Conservation (phyloP, 2,329 filamentous ascomycete species). For the Xylaria sp. region DNA sequence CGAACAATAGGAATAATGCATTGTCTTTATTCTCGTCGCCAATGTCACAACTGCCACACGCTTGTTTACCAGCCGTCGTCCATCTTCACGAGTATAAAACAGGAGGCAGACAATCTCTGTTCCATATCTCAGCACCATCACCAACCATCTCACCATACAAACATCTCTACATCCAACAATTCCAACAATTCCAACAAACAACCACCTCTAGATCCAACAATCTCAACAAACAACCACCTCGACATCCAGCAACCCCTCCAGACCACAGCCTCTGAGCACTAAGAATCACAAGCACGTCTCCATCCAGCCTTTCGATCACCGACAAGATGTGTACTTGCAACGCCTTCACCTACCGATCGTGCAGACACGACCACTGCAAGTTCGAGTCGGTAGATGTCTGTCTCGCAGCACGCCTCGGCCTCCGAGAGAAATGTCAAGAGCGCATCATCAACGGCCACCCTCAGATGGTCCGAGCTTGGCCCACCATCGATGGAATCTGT, state of each 20-base stretch:
- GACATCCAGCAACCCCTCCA: too few relatives aligned
- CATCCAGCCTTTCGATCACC: not conserved
- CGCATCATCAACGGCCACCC: slow-evolving; percentile 18
- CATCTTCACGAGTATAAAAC: too few relatives aligned
- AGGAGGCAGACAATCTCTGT: too few relatives aligned
- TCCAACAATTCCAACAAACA: too few relatives aligned
- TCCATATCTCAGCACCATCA: too few relatives aligned
- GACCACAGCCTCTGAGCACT: not conserved
- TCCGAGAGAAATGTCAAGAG: slow-evolving; percentile 18
- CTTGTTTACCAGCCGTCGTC: too few relatives aligned
- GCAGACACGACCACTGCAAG: slow-evolving; percentile 5
- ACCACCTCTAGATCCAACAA: too few relatives aligned
- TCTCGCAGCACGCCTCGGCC: slow-evolving; percentile 26
- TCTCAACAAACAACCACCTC: too few relatives aligned
- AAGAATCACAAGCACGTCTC: not conserved
- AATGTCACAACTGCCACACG: not conserved
- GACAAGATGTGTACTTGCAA: slow-evolving; percentile 20
- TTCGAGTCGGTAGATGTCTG: slow-evolving; percentile 21
- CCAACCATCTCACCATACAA: too few relatives aligned
- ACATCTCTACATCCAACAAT: too few relatives aligned
- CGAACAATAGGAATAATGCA: not conserved
- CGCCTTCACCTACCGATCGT: slow-evolving; percentile 11
- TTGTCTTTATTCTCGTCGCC: not conserved
- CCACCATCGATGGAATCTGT: slow-evolving; percentile 17
- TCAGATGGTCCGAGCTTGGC: slow-evolving; percentile 1